Percentiles rank a stretch among this genome's conserved stretches.
Conservation (phyloP, 2,329 filamentous ascomycete genomes). For the Cadophora sp. region DNA sequence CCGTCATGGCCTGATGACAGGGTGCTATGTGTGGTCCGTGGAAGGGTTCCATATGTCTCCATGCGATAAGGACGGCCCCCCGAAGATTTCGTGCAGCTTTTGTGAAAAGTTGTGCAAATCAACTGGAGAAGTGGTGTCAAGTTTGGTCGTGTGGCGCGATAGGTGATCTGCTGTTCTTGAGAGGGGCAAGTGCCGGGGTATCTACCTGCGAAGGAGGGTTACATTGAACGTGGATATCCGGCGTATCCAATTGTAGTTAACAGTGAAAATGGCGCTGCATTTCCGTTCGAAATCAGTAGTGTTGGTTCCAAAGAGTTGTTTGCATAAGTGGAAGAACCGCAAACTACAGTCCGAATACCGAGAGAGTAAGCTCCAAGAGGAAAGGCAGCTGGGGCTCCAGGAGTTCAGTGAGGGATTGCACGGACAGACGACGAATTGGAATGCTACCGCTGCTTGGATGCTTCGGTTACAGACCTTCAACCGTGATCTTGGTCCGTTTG, state of each 20-base stretch:
- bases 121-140: background rate
- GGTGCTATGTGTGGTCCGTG: conserved; percentile 2
- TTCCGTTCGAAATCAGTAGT: background rate
- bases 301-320: background rate
- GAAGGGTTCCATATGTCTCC: background rate
- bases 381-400: background rate
- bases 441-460: background rate
- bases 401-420: conserved; percentile 5
- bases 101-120: conserved; percentile 9
- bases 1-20: background rate
- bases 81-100: background rate
- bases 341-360: background rate
- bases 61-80: background rate
- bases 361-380: background rate
- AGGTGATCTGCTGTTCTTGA: background rate
- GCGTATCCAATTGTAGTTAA: background rate
- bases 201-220: background rate
- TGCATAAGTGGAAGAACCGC: background rate
- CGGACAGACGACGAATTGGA: conserved; percentile 2
- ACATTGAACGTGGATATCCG: conserved; percentile 6
- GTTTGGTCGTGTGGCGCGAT: conserved; percentile 7
- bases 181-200: conserved; percentile 5
- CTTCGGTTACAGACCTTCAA: conserved; percentile 4
- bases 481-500: conserved; percentile 10
- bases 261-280: background rate